Evolutionary conservation across 352 stramenopile species (phyloP).

Genomic region (Pythium dissimile): DNA sequence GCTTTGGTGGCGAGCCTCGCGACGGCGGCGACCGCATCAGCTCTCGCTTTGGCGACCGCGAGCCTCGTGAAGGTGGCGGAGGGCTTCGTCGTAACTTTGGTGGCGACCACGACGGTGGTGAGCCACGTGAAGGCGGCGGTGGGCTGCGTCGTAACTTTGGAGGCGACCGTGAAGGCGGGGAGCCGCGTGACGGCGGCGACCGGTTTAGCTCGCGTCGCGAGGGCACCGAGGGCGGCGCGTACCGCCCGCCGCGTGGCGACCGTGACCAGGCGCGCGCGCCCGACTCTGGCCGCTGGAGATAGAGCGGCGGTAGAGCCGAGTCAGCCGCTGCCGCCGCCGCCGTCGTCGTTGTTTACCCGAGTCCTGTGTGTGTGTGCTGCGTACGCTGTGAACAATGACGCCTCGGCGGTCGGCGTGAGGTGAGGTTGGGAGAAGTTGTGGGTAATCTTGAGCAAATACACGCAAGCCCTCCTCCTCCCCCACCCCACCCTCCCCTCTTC

Average conservation of each 20-base stretch:
- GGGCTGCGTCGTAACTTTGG: neutral
- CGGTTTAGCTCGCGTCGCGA: slow-evolving; percentile 36
- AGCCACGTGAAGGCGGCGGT: slow-evolving; percentile 24
- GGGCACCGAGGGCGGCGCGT: slow-evolving; percentile 11
- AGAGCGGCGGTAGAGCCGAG: slow-evolving; percentile 25
- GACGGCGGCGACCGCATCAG: slow-evolving; percentile 5
- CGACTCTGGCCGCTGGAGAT: slow-evolving; percentile 70
- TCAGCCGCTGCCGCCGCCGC: neutral
- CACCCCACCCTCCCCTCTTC: too few species aligned
- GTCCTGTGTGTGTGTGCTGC: neutral
- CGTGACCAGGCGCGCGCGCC: slow-evolving; percentile 33
- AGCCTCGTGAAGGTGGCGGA: slow-evolving; percentile 31
- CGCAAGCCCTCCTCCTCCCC: too few species aligned
- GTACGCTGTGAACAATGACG: neutral
- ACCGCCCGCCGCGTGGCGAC: slow-evolving; percentile 44
- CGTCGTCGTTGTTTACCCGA: neutral
- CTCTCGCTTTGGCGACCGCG: slow-evolving; percentile 26
- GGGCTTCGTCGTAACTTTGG: slow-evolving; percentile 14
- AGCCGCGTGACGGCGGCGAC: slow-evolving; percentile 20
- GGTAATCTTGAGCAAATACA: too few species aligned
- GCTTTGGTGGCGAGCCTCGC: neutral
- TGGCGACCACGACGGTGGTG: slow-evolving; percentile 7
- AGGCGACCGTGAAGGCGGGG: slow-evolving; percentile 5
- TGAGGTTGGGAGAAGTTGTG: too few species aligned
- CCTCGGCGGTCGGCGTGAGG: neutral